Base-by-base conservation (phyloP, 768 basidiomycete genomes). In the Psilocybe cyanescens region DNA sequence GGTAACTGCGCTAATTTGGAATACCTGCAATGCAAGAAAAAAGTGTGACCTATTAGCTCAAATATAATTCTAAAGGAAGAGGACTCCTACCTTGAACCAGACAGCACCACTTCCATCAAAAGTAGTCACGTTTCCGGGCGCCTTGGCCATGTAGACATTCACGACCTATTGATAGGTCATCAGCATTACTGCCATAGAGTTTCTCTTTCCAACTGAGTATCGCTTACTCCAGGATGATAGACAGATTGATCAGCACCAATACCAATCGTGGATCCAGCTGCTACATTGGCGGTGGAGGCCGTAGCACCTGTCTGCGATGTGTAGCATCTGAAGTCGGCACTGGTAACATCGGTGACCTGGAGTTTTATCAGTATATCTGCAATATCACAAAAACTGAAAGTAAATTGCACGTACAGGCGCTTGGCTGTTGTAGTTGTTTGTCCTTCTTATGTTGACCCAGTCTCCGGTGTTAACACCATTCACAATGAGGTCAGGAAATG, bases 321-420 rank as follows among this genome's bases (percentile, higher is more conserved):
- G 69, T 84, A 82, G 73, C 82, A 84, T 44, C 81, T 73, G 71
- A 84, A 76, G 60, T 82, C 81, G n/a, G 71, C 54, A 62, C 79
- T 81, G 53, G 71, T 81, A 46, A 83, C 81, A 62, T 83, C 78
- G 37, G 76, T 78, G 33, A 83, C 79, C 79, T 80, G 17, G 11
- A 30, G n/a, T 56, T 45, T 51, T 16, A 35, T 52, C 5, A 24
- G 24, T 24, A 24, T 24, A 24, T 2, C 24, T 24, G 2, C 2
- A 24, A 35, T 4, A 7, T 35, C 33, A 7, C 33, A 9, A 9
- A 3, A 1, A 7, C 14, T 8, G 6, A 8, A 46, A 39, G 2
- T 14, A 48, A 49, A 24, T 24, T 24, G 24, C 24, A 54, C 72
- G 12, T 41, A 81, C 78, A 3, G 80, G 80, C 31, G 70, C 69